Evolutionary conservation across 1,284 basidiomycete genomes (phyloP).

Genomic region (Pascua sp.): DNA sequence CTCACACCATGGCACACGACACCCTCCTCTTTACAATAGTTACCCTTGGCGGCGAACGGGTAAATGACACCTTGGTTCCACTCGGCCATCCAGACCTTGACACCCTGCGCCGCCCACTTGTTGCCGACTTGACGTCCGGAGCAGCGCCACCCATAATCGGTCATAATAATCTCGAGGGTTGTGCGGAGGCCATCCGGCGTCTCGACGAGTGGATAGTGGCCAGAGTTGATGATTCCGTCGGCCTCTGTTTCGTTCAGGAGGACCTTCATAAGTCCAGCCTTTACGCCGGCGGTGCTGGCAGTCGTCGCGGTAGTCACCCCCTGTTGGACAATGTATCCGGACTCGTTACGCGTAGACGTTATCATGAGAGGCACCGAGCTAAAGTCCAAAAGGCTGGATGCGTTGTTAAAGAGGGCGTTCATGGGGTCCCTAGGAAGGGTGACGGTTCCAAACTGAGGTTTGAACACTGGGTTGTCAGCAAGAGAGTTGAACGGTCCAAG

Average conservation of each 20-base stretch:
- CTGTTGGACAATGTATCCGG: constrained; percentile 60
- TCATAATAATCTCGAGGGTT: constrained; percentile 61
- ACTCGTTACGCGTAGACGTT: constrained; percentile 66
- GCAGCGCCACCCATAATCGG: constrained; percentile 59
- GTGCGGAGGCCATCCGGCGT: constrained; percentile 49
- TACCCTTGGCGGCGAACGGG: constrained; percentile 55
- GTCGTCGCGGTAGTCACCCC: constrained; percentile 6
- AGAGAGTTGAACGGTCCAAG: too few relatives aligned
- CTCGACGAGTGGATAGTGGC: constrained; percentile 55
- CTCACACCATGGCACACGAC: constrained; percentile 43
- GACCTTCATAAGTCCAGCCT: background rate
- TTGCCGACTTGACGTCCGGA: constrained; percentile 65
- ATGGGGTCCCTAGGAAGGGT: constrained; percentile 53
- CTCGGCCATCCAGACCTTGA: constrained; percentile 64
- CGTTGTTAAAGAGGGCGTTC: constrained; percentile 61
- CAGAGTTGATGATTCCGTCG: constrained; percentile 53
- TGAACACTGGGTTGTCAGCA: constrained; percentile 16
- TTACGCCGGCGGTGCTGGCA: too few relatives aligned
- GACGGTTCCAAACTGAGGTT: constrained; percentile 30
- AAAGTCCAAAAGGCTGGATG: constrained; percentile 58
- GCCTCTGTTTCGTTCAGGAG: constrained; percentile 53
- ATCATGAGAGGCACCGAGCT: constrained; percentile 63
- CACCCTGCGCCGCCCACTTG: constrained; percentile 62
- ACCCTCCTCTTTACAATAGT: constrained; percentile 27
- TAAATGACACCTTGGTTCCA: constrained; percentile 67